A percentile compares a stretch with the other conserved stretches of the same genome.
These are phyloP conservation scores for Aspergillus phoenicis DNA, from an alignment of 2,329 filamentous ascomycete genomes.

Conservation along the genomic window DNA sequence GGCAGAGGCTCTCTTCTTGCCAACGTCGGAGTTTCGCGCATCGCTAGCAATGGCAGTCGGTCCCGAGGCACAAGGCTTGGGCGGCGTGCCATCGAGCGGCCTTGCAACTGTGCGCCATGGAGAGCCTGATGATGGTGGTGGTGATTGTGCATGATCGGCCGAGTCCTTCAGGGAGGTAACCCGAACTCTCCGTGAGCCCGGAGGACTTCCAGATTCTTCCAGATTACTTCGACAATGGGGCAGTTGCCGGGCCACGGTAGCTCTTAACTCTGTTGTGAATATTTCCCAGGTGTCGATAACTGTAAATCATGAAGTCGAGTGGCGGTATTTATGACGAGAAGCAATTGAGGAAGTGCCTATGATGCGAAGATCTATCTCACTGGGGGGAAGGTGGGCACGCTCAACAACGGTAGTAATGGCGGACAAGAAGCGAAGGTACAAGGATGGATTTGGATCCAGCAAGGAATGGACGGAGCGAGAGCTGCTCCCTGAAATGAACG, in stretches of 20 bases:
- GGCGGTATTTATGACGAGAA: background rate
- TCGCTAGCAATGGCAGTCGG: slow-evolving; percentile 27
- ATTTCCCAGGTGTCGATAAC: background rate
- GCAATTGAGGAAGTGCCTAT: background rate
- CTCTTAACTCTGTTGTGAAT: background rate
- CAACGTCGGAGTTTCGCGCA: slow-evolving; percentile 28
- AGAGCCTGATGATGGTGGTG: slow-evolving; percentile 29
- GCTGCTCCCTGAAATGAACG: slow-evolving; percentile 20
- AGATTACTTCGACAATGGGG: background rate
- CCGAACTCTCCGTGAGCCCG: background rate
- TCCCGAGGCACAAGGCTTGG: slow-evolving; percentile 32
- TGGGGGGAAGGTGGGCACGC: background rate
- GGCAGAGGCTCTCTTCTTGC: slow-evolving; percentile 30
- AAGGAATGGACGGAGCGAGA: slow-evolving; percentile 33
- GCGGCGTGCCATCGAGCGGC: slow-evolving; percentile 23
- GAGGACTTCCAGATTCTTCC: background rate
- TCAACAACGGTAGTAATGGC: background rate
- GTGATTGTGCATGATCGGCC: slow-evolving; percentile 26
- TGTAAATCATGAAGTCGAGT: slow-evolving; percentile 6
- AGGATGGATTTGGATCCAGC: slow-evolving; percentile 5
- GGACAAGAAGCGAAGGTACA: slow-evolving; percentile 13
- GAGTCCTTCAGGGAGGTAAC: slow-evolving; percentile 4
- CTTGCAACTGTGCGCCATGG: slow-evolving; percentile 30
- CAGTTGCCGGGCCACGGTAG: background rate
- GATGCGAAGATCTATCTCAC: background rate